Percentiles rank a stretch among this genome's conserved stretches.
Evolutionary conservation across 768 basidiomycete genomes (phyloP).

Genomic region (Serendipita sp.): DNA sequence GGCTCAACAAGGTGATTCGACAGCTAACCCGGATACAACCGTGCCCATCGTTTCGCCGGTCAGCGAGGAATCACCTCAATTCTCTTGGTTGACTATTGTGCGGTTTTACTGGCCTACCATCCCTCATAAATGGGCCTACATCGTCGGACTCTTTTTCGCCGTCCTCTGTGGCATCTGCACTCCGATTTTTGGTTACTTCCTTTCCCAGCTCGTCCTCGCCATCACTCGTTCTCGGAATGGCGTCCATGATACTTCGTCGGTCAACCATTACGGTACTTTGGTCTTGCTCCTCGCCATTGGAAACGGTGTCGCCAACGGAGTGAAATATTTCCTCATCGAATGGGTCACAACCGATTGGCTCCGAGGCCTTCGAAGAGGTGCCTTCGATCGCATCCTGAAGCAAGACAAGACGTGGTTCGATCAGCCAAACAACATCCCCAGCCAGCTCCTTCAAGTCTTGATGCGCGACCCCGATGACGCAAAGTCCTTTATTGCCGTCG

Average conservation of each 20-base stretch:
- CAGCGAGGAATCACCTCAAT: neutral
- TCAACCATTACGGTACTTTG: conserved; percentile 45
- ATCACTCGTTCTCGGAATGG: conserved; percentile 36
- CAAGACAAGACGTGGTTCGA: conserved; percentile 90
- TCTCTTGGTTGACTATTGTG: conserved; percentile 31
- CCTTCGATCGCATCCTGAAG: conserved; percentile 40
- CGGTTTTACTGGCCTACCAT: conserved; percentile 49
- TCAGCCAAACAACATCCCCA: conserved; percentile 36
- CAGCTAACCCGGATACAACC: neutral
- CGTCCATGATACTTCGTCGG: conserved; percentile 39
- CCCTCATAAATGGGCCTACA: conserved; percentile 53
- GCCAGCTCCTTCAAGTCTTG: conserved; percentile 51
- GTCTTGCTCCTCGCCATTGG: conserved; percentile 50
- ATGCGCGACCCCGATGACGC: conserved; percentile 88
- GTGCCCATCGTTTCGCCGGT: neutral
- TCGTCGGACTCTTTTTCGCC: conserved; percentile 53
- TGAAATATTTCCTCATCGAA: conserved; percentile 74
- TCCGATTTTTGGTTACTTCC: conserved; percentile 80
- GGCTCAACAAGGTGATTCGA: neutral
- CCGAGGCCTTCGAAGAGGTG: conserved; percentile 37
- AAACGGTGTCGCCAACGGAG: conserved; percentile 58
- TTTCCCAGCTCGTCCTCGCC: conserved; percentile 63
- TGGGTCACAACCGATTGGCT: conserved; percentile 59
- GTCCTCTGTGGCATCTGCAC: conserved; percentile 69
- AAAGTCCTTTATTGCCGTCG: conserved; percentile 50